Evolutionary conservation across 352 stramenopile genomes (phyloP).

Genomic region (Phytophthora cactorum): DNA sequence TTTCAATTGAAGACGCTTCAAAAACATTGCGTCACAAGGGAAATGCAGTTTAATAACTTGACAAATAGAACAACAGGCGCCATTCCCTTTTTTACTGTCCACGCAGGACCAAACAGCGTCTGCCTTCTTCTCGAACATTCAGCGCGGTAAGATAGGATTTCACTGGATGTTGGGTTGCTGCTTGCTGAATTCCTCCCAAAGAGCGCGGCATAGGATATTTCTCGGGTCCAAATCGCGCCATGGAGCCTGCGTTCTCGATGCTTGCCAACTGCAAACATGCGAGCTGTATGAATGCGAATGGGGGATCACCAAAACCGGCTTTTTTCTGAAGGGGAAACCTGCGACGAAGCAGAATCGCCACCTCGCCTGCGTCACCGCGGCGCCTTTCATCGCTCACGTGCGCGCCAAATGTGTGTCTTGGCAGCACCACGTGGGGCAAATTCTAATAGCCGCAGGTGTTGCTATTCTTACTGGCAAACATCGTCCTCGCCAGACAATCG

Average conservation of each 20-base stretch:
- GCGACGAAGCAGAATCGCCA: slow-evolving; percentile 32
- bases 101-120: too few species aligned
- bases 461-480: slow-evolving; percentile 9
- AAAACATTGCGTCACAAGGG: too few species aligned
- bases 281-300: not conserved
- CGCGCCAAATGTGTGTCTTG: not conserved
- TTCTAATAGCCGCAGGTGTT: not conserved
- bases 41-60: too few species aligned
- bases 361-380: slow-evolving; percentile 12
- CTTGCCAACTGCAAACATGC: not conserved
- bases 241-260: not conserved
- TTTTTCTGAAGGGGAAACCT: slow-evolving; percentile 25
- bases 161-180: not conserved
- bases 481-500: slow-evolving; percentile 9
- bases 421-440: not conserved
- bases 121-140: slow-evolving; percentile 2
- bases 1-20: too few species aligned
- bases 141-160: slow-evolving; percentile 9
- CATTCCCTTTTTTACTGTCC: too few species aligned
- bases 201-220: not conserved
- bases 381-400: not conserved
- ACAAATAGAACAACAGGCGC: too few species aligned
- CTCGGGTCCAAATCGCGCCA: not conserved
- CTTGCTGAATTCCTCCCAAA: slow-evolving; percentile 1
- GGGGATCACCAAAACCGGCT: not conserved